Evolutionary conservation across 2,329 filamentous ascomycete species (phyloP), one percentile per base, ranked within the genome.

Genomic region (Ophiocordyceps unilateralis): DNA sequence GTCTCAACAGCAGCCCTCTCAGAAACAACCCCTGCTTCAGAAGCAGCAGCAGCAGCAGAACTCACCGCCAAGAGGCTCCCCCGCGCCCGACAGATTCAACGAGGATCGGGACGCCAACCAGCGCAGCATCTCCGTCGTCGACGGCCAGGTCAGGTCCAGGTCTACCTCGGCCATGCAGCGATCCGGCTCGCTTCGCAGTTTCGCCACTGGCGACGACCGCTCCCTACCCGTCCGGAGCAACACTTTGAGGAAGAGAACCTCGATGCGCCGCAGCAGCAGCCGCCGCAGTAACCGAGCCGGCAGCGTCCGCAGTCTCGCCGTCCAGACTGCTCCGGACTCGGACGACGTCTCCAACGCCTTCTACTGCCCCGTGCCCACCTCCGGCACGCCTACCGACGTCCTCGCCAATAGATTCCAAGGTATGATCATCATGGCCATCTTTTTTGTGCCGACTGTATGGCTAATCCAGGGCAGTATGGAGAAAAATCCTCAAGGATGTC

Each of bases 401-500:
- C 70, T 98, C 24, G 83, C 86, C 38, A 84, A 78, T 52, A 76
- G 91, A 43, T 98, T 98, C 58, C 84, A 95, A 68, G 75, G 87
- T 87, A 70, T 46, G 75, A 58, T 40, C 14, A 11, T 11, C 22
- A 20, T 28, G 21, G 12, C 6, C 5, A 2, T n/a, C 17, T 26
- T 37, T 19, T 5, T 45, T 40, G 2, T 17, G 41, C 22, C 39
- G 24, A 43, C 41, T 23, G 11, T 26, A 10, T 8, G 5, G n/a
- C 19, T 10, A 19, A 22, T 41, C 10, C 36, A 39, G 24, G 20
- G 43, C 51, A 93, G 87, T 83, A 42, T 98, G 91, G 91, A 78
- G 91, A 53, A 94, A 93, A 66, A 74, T 95, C 14, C 73, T 98
- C 43, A 96, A 96, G 59, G 88, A 95, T 51, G 70, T 96, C 39